Conservation (phyloP, 2,329 filamentous ascomycete species). For the Dothiorella sarmentorum region DNA sequence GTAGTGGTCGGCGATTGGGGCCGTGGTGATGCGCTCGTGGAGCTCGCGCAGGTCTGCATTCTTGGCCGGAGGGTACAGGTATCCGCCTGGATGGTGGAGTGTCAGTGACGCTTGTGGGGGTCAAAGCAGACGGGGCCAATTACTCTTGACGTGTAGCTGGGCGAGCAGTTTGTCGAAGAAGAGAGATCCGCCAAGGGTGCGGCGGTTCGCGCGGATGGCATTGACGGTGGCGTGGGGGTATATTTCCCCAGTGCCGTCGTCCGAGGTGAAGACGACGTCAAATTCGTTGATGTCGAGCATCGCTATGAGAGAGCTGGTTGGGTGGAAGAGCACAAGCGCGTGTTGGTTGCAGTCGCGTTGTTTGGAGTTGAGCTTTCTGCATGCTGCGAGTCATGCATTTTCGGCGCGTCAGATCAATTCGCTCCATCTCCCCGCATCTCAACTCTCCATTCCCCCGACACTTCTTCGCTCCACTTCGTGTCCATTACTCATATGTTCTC, state of each 20-base stretch:
- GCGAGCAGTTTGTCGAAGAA: slow-evolving; percentile 78
- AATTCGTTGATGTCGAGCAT: slow-evolving; percentile 68
- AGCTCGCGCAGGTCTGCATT: slow-evolving; percentile 65
- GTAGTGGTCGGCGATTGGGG: slow-evolving; percentile 65
- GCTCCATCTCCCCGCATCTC: neutral
- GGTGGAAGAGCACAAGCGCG: slow-evolving; percentile 22
- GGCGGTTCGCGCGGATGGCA: slow-evolving; percentile 64
- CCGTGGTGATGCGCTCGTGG: slow-evolving; percentile 66
- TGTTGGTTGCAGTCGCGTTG: slow-evolving; percentile 1
- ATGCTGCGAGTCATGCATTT: slow-evolving; percentile 14
- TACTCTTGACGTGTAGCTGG: slow-evolving; percentile 69
- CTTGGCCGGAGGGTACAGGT: slow-evolving; percentile 70
- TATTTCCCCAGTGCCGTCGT: neutral
- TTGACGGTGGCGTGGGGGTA: slow-evolving; percentile 51
- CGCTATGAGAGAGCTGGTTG: neutral
- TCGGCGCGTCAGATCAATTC: neutral
- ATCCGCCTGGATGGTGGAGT: slow-evolving; percentile 45
- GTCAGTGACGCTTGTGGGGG: neutral
- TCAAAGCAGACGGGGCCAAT: neutral
- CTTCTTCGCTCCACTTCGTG: neutral
- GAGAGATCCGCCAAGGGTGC: slow-evolving; percentile 63
- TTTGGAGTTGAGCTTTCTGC: slow-evolving; percentile 15
- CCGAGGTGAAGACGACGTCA: slow-evolving; percentile 59
- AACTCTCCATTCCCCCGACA: neutral
- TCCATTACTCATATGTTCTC: neutral